Conservation (phyloP, 2,329 filamentous ascomycete genomes). For the Ascochyta rabiei region DNA sequence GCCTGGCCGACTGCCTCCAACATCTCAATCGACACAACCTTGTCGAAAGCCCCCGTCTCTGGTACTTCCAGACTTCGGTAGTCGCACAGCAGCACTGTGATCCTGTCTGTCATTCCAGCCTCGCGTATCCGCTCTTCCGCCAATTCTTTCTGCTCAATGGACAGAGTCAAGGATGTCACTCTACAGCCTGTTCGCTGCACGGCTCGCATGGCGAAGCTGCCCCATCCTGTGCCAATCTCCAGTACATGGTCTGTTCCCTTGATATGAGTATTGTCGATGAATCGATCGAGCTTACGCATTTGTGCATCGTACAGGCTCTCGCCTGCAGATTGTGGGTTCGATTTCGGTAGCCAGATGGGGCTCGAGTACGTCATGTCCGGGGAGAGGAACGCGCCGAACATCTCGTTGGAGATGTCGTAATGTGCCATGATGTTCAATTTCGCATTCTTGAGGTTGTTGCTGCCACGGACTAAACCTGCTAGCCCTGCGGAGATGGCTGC, state of each 20-base stretch:
- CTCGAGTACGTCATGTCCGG: slow-evolving; percentile 80
- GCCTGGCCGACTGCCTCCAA: slow-evolving; percentile 74
- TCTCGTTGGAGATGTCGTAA: slow-evolving; percentile 77
- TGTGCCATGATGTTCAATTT: slow-evolving; percentile 71
- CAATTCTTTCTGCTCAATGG: slow-evolving; percentile 70
- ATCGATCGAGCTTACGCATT: slow-evolving; percentile 68
- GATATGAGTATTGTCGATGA: slow-evolving; percentile 69
- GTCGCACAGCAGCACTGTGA: slow-evolving; percentile 71
- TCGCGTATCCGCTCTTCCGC: slow-evolving; percentile 68
- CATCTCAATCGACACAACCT: slow-evolving; percentile 79
- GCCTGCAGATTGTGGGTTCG: slow-evolving; percentile 49
- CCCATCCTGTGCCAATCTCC: slow-evolving; percentile 79
- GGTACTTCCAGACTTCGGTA: slow-evolving; percentile 68
- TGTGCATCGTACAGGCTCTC: slow-evolving; percentile 71
- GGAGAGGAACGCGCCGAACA: slow-evolving; percentile 76
- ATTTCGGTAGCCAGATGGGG: slow-evolving; percentile 65
- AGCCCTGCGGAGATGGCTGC: slow-evolving; percentile 65
- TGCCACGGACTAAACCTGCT: slow-evolving; percentile 58
- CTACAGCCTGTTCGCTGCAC: slow-evolving; percentile 69
- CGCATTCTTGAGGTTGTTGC: slow-evolving; percentile 58
- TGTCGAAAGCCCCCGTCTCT: slow-evolving; percentile 63
- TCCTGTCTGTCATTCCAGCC: slow-evolving; percentile 65
- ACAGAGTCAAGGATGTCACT: slow-evolving; percentile 72
- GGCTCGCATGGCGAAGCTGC: slow-evolving; percentile 73
- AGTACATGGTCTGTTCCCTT: slow-evolving; percentile 71